phyloP scores from a whole-genome alignment of 2,329 filamentous ascomycete genomes.

The Phialophora chinensis region DNA sequence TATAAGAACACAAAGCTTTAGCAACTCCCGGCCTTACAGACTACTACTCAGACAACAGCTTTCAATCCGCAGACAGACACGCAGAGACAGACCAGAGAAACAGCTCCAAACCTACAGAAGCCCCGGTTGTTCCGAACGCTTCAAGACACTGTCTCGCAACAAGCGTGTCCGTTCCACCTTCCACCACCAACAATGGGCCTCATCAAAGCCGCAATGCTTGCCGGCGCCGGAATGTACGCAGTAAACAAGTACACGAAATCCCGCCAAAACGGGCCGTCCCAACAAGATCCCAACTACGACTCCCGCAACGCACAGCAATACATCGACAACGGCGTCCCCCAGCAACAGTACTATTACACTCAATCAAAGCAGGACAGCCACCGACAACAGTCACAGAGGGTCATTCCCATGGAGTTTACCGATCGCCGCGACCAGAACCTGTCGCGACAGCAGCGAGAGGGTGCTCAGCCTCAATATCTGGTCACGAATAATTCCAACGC shows the following conservation, averaged over 20 bases:
- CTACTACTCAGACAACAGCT: background rate
- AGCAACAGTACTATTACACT: slow-evolving; percentile 2
- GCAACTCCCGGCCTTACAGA: background rate
- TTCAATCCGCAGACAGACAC: background rate
- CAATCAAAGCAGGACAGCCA: background rate
- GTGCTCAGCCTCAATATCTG: background rate
- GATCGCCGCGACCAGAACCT: slow-evolving; percentile 6
- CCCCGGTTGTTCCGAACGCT: too few species aligned
- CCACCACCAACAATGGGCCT: slow-evolving; percentile 20
- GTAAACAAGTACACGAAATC: slow-evolving; percentile 21
- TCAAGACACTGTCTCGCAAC: too few species aligned
- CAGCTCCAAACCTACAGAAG: too few species aligned
- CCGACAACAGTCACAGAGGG: slow-evolving; percentile 1
- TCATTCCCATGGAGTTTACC: slow-evolving; percentile 22
- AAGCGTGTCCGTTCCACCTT: background rate
- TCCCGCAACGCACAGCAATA: slow-evolving; percentile 16
- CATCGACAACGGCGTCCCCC: slow-evolving; percentile 6
- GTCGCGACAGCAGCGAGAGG: slow-evolving; percentile 1
- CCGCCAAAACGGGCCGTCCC: slow-evolving; percentile 4
- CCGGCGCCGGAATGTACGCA: slow-evolving; percentile 26
- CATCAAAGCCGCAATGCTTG: slow-evolving; percentile 28
- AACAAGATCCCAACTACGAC: slow-evolving; percentile 4
- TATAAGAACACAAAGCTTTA: background rate
- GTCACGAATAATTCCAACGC: slow-evolving; percentile 14
- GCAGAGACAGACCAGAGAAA: too few species aligned